Evolutionary conservation across 352 stramenopile species (phyloP), one percentile per base, ranked within the genome.

Genomic region (Thraustochytrium aureum): DNA sequence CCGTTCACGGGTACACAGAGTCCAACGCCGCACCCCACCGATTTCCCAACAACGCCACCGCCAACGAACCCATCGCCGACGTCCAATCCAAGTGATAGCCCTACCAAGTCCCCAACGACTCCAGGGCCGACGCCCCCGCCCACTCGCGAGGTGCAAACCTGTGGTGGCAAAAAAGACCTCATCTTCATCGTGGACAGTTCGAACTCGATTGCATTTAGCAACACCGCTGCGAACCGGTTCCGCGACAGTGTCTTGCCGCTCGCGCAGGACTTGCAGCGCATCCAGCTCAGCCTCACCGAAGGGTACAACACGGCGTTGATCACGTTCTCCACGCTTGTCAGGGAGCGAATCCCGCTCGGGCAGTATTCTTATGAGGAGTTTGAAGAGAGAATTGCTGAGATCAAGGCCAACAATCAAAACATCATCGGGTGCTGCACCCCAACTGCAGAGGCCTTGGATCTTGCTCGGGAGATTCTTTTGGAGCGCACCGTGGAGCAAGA

Each of bases 141-240:
- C 7, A 64, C 56, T 7, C 26, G 56, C 26, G 7, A 7, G 7
- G 56, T 64, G 26, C 7, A 10, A 14, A n/a, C 7, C 10, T 64
- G 56, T n/a, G 7, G 7, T 17, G 33, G 26, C 33, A n/a, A 64
- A 17, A 64, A 64, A n/a, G 56, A 64, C 56, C 56, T 64, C 56
- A 64, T 64, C 56, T 64, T 64, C 56, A n/a, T 64, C 56, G 26
- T 64, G 7, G 56, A 64, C 33, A 64, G 56, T n/a, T n/a, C 7
- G 7, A 64, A 64, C 56, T 64, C 56, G 17, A 64, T 64, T n/a
- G 7, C 56, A n/a, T 7, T 26, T n/a, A 17, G 7, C 10, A n/a
- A 64, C 56, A 64, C 7, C 33, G n/a, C 7, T n/a, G 7, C 7
- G 7, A n/a, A 64, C 7, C 56, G 56, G 7, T 64, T 64, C n/a